These are phyloP conservation scores for Onygena corvina DNA, from an alignment of 2,329 filamentous ascomycete genomes.

Conservation along the genomic window DNA sequence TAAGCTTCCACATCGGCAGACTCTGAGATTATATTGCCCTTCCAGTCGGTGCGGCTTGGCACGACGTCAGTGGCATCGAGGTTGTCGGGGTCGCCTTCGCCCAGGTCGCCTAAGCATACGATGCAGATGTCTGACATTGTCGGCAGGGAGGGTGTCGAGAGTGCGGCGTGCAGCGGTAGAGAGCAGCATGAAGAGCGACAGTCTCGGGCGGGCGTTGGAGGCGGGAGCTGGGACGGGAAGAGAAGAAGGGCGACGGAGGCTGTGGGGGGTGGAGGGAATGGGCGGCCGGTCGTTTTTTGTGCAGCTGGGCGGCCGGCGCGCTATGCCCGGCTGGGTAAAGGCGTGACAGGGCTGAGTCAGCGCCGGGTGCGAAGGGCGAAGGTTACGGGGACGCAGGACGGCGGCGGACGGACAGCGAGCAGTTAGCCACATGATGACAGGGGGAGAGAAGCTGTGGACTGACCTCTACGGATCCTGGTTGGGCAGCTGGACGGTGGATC, in stretches of 20 bases:
- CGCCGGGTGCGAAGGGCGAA: not conserved
- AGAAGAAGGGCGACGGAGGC: conserved; percentile 19
- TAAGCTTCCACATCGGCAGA: conserved; percentile 12
- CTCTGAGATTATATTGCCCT: conserved; percentile 18
- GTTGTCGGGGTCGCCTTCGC: conserved; percentile 43
- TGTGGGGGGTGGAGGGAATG: conserved; percentile 16
- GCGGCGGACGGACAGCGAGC: no score
- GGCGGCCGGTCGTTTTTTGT: conserved; percentile 26
- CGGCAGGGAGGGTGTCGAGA: conserved; percentile 22
- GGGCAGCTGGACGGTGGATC: no score
- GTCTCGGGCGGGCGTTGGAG: not conserved
- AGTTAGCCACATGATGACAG: no score
- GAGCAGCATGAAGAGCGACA: conserved; percentile 30
- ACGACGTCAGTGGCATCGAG: conserved; percentile 18
- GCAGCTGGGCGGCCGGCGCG: conserved; percentile 26
- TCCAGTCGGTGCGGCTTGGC: conserved; percentile 22
- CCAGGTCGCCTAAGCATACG: conserved; percentile 59
- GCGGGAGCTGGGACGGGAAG: conserved; percentile 17
- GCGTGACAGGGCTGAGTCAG: conserved; percentile 4
- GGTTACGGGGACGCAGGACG: not conserved
- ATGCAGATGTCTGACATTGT: conserved; percentile 57
- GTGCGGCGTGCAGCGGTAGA: conserved; percentile 21
- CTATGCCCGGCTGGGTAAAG: conserved; percentile 12
- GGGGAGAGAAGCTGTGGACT: no score
- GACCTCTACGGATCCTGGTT: no score